Conservation (phyloP, 139 green algal species). For the Eudorina sp. region DNA sequence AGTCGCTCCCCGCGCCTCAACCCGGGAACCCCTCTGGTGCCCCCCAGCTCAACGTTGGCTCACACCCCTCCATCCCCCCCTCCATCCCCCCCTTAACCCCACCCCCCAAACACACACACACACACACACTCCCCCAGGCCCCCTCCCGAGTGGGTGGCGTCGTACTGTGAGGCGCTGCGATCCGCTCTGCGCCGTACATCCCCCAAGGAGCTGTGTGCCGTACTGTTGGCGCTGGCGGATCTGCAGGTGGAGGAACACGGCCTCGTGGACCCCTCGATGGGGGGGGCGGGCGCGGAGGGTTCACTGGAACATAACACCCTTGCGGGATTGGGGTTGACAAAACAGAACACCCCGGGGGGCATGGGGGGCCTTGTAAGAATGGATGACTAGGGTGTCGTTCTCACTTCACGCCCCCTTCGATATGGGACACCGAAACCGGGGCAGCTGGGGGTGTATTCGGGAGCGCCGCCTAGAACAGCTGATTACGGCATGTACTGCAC, state of each 20-base stretch:
- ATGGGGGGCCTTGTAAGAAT: too few species aligned
- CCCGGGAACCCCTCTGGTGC: neutral
- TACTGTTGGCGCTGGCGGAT: constrained; percentile 28
- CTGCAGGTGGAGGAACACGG: constrained; percentile 4
- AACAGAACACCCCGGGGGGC: too few species aligned
- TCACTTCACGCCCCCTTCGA: too few species aligned
- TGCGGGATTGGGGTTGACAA: too few species aligned
- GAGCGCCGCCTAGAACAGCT: too few species aligned
- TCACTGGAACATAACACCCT: too few species aligned
- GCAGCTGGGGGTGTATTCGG: too few species aligned
- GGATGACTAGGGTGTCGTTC: too few species aligned
- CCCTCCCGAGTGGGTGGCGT: constrained; percentile 27
- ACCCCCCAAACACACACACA: neutral
- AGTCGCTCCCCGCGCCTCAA: neutral
- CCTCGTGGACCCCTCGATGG: neutral
- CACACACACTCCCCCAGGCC: neutral
- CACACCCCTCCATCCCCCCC: neutral
- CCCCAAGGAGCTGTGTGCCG: constrained; percentile 19
- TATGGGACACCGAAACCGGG: too few species aligned
- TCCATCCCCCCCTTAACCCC: neutral
- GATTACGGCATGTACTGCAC: too few species aligned
- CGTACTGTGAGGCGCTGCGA: constrained; percentile 16
- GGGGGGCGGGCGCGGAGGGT: too few species aligned
- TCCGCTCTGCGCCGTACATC: neutral
- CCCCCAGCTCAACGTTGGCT: too few species aligned